phyloP scores from a whole-genome alignment of 1,284 basidiomycete genomes.

The Boletellus sp. region DNA sequence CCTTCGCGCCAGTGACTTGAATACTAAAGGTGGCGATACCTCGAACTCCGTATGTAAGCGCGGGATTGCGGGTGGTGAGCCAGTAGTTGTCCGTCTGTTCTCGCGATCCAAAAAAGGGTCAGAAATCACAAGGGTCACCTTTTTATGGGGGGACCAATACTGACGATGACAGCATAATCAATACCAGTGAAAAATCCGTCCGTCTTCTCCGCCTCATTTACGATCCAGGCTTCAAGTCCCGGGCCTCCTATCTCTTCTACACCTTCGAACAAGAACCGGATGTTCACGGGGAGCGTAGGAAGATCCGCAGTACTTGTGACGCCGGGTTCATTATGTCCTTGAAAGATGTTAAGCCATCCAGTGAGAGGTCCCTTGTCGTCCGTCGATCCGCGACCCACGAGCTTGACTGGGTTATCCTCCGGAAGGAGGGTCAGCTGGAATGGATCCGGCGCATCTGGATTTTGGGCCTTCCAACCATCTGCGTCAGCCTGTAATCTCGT shows the following conservation, averaged over 20 bases:
- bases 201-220: conserved; percentile 64
- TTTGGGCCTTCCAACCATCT: not conserved
- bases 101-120: not conserved
- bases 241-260: conserved; percentile 66
- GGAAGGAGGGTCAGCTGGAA: not conserved
- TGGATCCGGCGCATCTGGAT: not conserved
- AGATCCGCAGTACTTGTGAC: conserved; percentile 32
- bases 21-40: conserved; percentile 88
- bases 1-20: conserved; percentile 75
- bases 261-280: conserved; percentile 93
- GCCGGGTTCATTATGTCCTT: conserved; percentile 62
- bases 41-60: conserved; percentile 72
- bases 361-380: conserved; percentile 91
- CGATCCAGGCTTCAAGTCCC: conserved; percentile 66
- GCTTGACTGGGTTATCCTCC: conserved; percentile 12
- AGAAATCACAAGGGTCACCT: not conserved
- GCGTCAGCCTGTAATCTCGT: not conserved
- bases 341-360: conserved; percentile 90
- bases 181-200: conserved; percentile 80
- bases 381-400: conserved; percentile 84
- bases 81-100: conserved; percentile 78
- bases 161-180: conserved; percentile 89
- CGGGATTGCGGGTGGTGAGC: conserved; percentile 69
- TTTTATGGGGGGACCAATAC: conserved; percentile 23
- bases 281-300: conserved; percentile 84